Percentiles rank a stretch among this genome's conserved stretches.
phyloP scores from a whole-genome alignment of 805 yeast species.

The Kluyveromyces lactis region DNA sequence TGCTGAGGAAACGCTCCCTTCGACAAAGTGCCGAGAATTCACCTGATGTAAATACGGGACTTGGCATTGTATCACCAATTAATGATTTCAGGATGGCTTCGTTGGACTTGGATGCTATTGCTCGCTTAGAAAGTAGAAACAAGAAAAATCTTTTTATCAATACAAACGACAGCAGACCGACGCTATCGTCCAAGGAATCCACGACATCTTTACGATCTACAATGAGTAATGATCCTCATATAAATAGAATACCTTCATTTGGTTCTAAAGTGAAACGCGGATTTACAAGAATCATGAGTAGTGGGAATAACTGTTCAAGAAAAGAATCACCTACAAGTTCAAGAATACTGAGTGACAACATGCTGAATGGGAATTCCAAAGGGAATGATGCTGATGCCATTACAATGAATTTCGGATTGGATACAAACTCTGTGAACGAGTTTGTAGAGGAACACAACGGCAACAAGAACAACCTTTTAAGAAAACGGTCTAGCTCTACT shows the following conservation, averaged over 20 bases:
- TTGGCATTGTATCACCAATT: neutral
- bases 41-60: neutral
- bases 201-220: neutral
- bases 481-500: constrained; percentile 3
- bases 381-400: neutral
- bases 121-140: constrained; percentile 1
- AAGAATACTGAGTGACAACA: neutral
- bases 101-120: constrained; percentile 2
- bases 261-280: constrained; percentile 23
- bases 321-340: neutral
- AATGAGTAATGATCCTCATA: neutral
- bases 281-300: constrained; percentile 22
- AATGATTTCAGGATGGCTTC: constrained; percentile 1
- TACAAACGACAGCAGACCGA: neutral
- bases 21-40: neutral
- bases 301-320: constrained; percentile 3
- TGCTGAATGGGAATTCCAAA: neutral
- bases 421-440: constrained; percentile 2
- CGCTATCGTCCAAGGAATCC: neutral
- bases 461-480: neutral
- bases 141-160: constrained; percentile 4
- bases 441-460: constrained; percentile 4
- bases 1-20: constrained; percentile 22
- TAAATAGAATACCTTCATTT: constrained; percentile 18
- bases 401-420: constrained; percentile 1